Conservation (phyloP, 257 asterid genomes). For the Solanum chaucha region DNA sequence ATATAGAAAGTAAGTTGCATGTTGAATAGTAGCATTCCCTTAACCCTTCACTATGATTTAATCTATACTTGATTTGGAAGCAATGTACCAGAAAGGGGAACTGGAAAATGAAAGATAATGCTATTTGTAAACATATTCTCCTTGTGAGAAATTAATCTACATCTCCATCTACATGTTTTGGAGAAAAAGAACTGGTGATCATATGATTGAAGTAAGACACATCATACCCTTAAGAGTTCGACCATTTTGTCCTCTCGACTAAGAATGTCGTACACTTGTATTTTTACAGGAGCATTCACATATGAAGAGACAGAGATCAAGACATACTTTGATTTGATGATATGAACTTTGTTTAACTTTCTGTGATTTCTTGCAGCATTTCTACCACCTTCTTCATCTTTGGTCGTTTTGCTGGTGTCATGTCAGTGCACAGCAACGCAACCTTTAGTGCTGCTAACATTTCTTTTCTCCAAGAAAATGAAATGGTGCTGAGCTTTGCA, state of each 20-base stretch:
- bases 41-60: background rate
- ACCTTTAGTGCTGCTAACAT: slow-evolving; percentile 85
- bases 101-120: background rate
- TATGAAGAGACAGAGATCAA: background rate
- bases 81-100: background rate
- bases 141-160: background rate
- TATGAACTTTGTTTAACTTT: slow-evolving; percentile 10
- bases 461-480: slow-evolving; percentile 89
- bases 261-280: background rate
- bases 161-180: slow-evolving; percentile 4
- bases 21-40: background rate
- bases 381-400: slow-evolving; percentile 90
- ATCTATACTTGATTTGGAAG: background rate
- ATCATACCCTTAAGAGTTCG: background rate
- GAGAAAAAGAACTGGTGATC: slow-evolving; percentile 1
- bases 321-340: background rate
- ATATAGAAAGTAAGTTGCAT: too few species aligned
- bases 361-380: slow-evolving; percentile 66
- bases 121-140: background rate
- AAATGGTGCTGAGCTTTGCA: slow-evolving; percentile 73
- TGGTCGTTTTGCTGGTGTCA: slow-evolving; percentile 90
- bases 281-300: background rate
- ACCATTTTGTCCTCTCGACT: background rate
- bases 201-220: slow-evolving; percentile 4
- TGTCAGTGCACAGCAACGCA: slow-evolving; percentile 77